Base-by-base conservation (phyloP, 2,329 filamentous ascomycete genomes). In the Venturia oleaginea region DNA sequence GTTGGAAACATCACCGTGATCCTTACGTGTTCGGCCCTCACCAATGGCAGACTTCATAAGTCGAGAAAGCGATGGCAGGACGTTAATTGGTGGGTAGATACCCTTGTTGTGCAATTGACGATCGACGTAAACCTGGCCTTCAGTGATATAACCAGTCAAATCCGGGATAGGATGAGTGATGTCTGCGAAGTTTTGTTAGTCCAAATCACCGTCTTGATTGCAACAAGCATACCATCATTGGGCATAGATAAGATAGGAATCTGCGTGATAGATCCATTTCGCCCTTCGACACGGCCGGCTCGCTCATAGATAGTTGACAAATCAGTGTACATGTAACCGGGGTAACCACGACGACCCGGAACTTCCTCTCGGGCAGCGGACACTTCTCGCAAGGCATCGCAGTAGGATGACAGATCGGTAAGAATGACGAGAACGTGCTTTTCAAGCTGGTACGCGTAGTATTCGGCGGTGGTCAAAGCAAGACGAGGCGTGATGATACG, bases 271-370 rank as follows among this genome's bases (percentile, higher is more conserved):
- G 94, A 99, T 67, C 95, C 94, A 73, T 97, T 97, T 71, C 95
- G 90, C 71, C 95, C 95, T 73, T 91, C 83, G 61, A 99, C 94
- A 89, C 94, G 94, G 74, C 94, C 94, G 71, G 94, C 94, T 81
- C 94, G 92, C 81, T 99, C 94, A 83, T 99, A 99, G 73, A 99
- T 97, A 74, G 94, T 99, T 66, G 94, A 97, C 87, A 99, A 90
- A 86, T 99, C 95, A 71, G 94, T 99, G 84, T 99, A 99, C 94
- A 99, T 99, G 85, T 99, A 99, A 90, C 94, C 94, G 63, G 94
- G 94, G 82, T 94, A 99, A 85, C 94, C 94, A 87, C 94, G 93
- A 78, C 94, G 93, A 84, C 94, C 94, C 48, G 94, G 94, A 54
- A 99, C 94, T 87, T 99, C 94, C 84, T 99, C 94, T 81, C 94